Base-by-base conservation (phyloP, 1,284 basidiomycete species). In the Phylloboletellus chloephorus region DNA sequence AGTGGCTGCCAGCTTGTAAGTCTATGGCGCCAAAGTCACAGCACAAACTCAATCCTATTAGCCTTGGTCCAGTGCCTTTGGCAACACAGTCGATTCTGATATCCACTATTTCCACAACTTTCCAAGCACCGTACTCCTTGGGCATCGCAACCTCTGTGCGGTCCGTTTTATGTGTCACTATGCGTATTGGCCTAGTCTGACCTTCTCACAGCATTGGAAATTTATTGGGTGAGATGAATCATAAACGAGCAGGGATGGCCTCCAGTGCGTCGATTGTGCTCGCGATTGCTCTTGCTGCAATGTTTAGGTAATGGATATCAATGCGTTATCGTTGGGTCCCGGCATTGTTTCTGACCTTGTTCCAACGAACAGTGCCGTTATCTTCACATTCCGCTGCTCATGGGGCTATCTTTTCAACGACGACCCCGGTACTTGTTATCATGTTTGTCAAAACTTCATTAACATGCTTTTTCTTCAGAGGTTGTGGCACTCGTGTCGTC, bases 381-480 rank as follows among this genome's bases (percentile, higher is more conserved):
- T n/a, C n/a, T n/a, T n/a, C n/a, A 59, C 74, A 10, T 89, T 90
- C 71, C 72, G 87, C 5, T 62, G 78, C 24, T 67, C 68, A 4
- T 92, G 88, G 86, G 90, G 75, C 3, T 80, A 82, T 55, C 62
- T 94, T 17, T 96, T 95, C 71, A 95, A 92, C 54, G 69, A 80
- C 41, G 91, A 95, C 63, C 72, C 78, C 6, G 72, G 82, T 76
- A 45, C 11, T 66, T 52, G 32, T 43, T 9, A 44, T 26, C 2
- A 0, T 3, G 25, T 24, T 25, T 35, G 19, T 28, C n/a, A n/a
- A n/a, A n/a, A n/a, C n/a, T n/a, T n/a, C n/a, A n/a, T n/a, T n/a
- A n/a, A n/a, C n/a, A n/a, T n/a, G n/a, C n/a, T n/a, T 23, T 31
- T 46, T 12, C 13, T 7, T 8, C 37, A 77, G 79, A 66, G 52